Base-by-base conservation (phyloP, 1,284 basidiomycete genomes). In the Tilletiopsis washingtonensis region DNA sequence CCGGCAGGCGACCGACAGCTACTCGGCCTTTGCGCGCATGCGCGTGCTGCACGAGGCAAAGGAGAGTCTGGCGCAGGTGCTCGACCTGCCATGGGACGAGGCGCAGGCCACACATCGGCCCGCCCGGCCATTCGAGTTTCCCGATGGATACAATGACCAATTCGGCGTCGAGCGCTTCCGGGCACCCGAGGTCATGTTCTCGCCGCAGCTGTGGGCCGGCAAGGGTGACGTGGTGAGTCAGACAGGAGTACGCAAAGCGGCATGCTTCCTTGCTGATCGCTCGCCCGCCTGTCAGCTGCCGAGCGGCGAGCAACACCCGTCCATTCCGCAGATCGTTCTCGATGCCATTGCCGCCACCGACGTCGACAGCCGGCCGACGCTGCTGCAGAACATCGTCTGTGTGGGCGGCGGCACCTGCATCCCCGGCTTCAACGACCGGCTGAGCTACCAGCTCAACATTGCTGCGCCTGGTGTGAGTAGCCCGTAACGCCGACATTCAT, bases 1-100 rank as follows among this genome's bases (percentile, higher is more conserved):
- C 17, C 56, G 69, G n/a, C 23, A 32, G 17, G 40, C 20, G 7
- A 26, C 6, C 14, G 79, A 82, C 1, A 84, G 80, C 45, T 96
- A 88, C 85, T 79, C 80, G 43, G 70, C 75, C 26, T 96, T 88
- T 83, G 84, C 85, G n/a, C 84, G 93, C 75, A 76, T 78, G 42
- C 79, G 81, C 45, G 87, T 96, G 64, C 84, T 94, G 4, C 91
- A 97, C 51, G 88, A 91, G 73, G 93, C 91, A 86, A 82, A 90
- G 54, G 91, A 94, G 74, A 84, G 84, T 56, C 83, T 88, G 34
- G 85, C 82, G 14, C 88, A 87, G 47, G 84, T 94, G 17, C 77
- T 87, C 34, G 85, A 89, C 45, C 82, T 84, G 61, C 84, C 84
- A 9, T 93, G 88, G 87, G 88, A 89, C 64, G 88, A 91, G 9